These are phyloP conservation scores for Primulina tabacum DNA, from an alignment of 257 asterid species.

Conservation along the genomic window DNA sequence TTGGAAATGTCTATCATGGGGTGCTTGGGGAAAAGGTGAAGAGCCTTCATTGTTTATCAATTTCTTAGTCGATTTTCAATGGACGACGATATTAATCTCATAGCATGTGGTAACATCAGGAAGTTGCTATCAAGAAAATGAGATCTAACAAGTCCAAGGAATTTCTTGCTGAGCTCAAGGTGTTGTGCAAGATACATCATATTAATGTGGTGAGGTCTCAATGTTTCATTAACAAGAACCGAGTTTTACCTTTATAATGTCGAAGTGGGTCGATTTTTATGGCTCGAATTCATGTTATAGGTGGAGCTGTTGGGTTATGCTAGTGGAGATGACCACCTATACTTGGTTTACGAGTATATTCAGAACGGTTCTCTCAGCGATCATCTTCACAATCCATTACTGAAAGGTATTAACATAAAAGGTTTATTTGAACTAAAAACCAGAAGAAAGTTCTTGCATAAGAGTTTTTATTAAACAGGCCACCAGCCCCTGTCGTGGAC, in stretches of 20 bases:
- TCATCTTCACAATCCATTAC: slow-evolving; percentile 69
- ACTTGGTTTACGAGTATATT: slow-evolving; percentile 68
- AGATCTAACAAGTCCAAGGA: slow-evolving; percentile 81
- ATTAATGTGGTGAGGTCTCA: slow-evolving; percentile 66
- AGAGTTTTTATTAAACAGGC: slow-evolving; percentile 41
- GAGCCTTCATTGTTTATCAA: background rate
- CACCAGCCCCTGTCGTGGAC: slow-evolving; percentile 78
- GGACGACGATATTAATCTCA: background rate
- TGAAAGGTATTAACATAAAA: slow-evolving; percentile 53
- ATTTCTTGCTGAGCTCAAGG: slow-evolving; percentile 80
- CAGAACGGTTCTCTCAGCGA: slow-evolving; percentile 68
- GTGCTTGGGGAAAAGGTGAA: slow-evolving; percentile 55
- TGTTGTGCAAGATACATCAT: slow-evolving; percentile 79
- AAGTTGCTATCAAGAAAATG: slow-evolving; percentile 86
- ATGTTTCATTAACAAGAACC: slow-evolving; percentile 13
- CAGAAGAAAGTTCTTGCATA: slow-evolving; percentile 6
- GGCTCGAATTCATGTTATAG: slow-evolving; percentile 28
- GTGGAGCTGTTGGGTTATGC: slow-evolving; percentile 88
- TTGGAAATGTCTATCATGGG: slow-evolving; percentile 77
- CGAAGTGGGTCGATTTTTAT: slow-evolving; percentile 11
- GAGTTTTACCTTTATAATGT: background rate
- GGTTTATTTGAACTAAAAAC: background rate
- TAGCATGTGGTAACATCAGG: slow-evolving; percentile 36
- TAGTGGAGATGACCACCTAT: slow-evolving; percentile 78
- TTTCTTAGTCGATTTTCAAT: background rate